Base-by-base conservation (phyloP, 257 asterid genomes). In the Nicotiana undulata region DNA sequence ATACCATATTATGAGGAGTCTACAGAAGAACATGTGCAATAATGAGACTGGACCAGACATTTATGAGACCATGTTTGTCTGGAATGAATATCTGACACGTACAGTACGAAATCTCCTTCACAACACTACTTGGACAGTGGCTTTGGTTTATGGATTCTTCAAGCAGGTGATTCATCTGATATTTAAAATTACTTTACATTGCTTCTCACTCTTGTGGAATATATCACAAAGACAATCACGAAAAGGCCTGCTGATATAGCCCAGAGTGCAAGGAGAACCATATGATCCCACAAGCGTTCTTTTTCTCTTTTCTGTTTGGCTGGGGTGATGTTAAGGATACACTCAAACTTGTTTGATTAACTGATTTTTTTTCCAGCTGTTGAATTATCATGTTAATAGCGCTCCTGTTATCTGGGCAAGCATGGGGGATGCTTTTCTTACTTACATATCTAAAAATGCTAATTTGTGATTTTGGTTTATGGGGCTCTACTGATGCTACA, bases 81-180 rank as follows among this genome's bases (percentile, higher is more conserved):
- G 99, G 99, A 95, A 95, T 80, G 98, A 93, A 88, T 95, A 90
- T 83, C 89, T 95, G 85, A 95, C 99, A 81, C 97, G 94, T 76
- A 97, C 94, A 87, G 86, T 92, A 83, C 92, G 98, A 55, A 90
- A 84, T 83, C 85, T 91, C 78, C 98, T 95, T 83, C 97, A 89
- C 83, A 93, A 90, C 84, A 90, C 97, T 56, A 34, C 88, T 80
- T 95, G 98, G 99, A 95, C 98, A 11, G 97, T 95, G 61, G 98
- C 99, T 79, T 86, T 95, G 85, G 97, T 90, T 79, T 95, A 92
- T 86, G 99, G 99, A 18, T 95, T 91, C 87, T 93, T 95, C 87
- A 93, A 89, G 89, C 98, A 95, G 97, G 98, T 93, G 86, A 86
- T 56, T 80, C 81, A 55, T 82, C 40, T 20, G 58, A 16, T 44